Evolutionary conservation across 1,284 basidiomycete genomes (phyloP), one percentile per base, ranked within the genome.

Genomic region (Fomes fomentarius): DNA sequence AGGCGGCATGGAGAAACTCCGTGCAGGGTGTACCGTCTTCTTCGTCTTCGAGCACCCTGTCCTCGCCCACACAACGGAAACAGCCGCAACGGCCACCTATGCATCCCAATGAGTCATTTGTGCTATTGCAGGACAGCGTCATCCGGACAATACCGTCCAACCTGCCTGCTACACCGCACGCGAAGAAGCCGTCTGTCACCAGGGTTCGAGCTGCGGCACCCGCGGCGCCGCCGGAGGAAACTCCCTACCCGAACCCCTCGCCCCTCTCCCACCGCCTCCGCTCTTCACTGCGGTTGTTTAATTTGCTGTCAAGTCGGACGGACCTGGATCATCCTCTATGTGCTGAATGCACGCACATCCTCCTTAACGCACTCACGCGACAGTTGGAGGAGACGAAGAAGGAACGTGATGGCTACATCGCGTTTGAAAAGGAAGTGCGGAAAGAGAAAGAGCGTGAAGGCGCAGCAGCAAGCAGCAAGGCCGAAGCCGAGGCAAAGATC

Each of bases 251-350:
- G 17, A 82, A 82, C 63, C 84, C 87, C 41, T 84, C 89, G 14
- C 87, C 89, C n/a, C 76, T 90, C 54, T 89, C 90, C 30, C 88
- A 91, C 68, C 89, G 89, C 65, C 74, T 91, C 45, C 85, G 86
- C 53, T 89, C 87, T 31, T 85, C 88, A 47, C 77, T 80, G 62
- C 84, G 84, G 30, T 78, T 96, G 30, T 91, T 95, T 68, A 85
- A 89, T 64, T 73, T 95, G 38, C 77, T 96, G 24, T 91, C 91
- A 3, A 84, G 85, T 46, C 79, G 87, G 38, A 91, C 93, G 44
- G 89, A 93, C 39, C 83, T 97, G 47, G 93, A 96, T 70, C 96
- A 99, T 71, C 97, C 97, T 3, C 80, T 99, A 10, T 99, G 97
- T 69, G 85, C 89, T 1, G 94, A 97, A 66, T 99, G 97, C 71